Percentiles rank a stretch among this genome's conserved stretches.
Conservation (phyloP, 768 basidiomycete genomes). For the Lactarius tabidus region DNA sequence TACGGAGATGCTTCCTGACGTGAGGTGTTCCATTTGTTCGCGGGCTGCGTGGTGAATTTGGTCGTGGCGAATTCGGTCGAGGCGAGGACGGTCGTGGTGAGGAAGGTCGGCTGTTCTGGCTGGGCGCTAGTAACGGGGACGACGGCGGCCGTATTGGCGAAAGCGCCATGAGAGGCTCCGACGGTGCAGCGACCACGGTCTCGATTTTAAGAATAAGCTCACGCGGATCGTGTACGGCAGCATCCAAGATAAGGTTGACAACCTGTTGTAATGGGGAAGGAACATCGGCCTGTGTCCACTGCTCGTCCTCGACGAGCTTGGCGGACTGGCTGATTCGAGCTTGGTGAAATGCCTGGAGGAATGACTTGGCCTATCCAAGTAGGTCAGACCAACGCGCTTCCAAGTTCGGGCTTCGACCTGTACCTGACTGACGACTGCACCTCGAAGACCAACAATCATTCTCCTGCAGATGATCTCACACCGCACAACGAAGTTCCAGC, state of each 20-base stretch:
- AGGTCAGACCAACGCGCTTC: not conserved
- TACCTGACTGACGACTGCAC: conserved; percentile 80
- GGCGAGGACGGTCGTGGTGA: conserved; percentile 20
- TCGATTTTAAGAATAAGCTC: conserved; percentile 50
- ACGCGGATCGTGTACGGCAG: conserved; percentile 76
- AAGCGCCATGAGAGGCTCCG: conserved; percentile 29
- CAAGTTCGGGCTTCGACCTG: not conserved
- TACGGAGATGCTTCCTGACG: conserved; percentile 54
- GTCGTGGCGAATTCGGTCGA: conserved; percentile 23
- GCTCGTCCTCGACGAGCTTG: conserved; percentile 92
- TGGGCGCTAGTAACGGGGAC: conserved; percentile 32
- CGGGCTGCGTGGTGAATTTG: conserved; percentile 13
- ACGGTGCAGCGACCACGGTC: conserved; percentile 27
- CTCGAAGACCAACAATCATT: conserved; percentile 92
- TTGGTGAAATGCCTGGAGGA: conserved; percentile 85
- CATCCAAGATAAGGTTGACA: conserved; percentile 70
- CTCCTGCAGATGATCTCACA: conserved; percentile 81
- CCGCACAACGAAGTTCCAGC: conserved; percentile 86
- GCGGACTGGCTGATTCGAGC: conserved; percentile 73
- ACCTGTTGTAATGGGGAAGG: conserved; percentile 59
- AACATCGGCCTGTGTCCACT: conserved; percentile 84
- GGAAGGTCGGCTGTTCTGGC: conserved; percentile 17
- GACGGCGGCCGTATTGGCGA: conserved; percentile 27
- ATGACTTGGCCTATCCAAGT: conserved; percentile 69
- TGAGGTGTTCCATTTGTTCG: conserved; percentile 26